Conservation (phyloP, 495 filamentous ascomycete genomes). For the Neurospora sp. region DNA sequence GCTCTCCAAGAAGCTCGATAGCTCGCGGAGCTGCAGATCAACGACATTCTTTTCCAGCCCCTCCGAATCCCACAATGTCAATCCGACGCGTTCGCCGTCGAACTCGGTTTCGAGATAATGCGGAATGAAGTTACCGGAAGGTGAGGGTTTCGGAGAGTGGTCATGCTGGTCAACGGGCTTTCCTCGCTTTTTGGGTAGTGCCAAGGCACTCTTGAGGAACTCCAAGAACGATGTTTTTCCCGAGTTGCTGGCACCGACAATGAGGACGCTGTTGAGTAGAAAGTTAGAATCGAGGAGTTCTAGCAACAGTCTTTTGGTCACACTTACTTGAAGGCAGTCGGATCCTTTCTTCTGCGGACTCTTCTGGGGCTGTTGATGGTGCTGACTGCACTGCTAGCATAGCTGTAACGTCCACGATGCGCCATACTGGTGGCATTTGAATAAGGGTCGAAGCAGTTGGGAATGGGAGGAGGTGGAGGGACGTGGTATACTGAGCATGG, state of each 20-base stretch:
- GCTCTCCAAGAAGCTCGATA: slow-evolving; percentile 85
- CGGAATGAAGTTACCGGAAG: slow-evolving; percentile 59
- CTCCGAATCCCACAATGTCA: slow-evolving; percentile 93
- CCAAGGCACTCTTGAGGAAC: slow-evolving; percentile 78
- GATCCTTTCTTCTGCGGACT: slow-evolving; percentile 89
- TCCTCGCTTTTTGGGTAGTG: slow-evolving; percentile 67
- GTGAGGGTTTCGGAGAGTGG: slow-evolving; percentile 37
- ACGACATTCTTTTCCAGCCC: slow-evolving; percentile 89
- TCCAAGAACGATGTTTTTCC: slow-evolving; percentile 97
- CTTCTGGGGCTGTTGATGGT: slow-evolving; percentile 90
- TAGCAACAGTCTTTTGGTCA: background rate
- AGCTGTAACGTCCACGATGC: slow-evolving; percentile 91
- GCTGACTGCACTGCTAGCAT: slow-evolving; percentile 84
- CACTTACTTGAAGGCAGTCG: slow-evolving; percentile 94
- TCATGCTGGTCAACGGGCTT: slow-evolving; percentile 41
- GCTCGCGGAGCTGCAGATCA: slow-evolving; percentile 85
- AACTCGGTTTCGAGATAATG: slow-evolving; percentile 93
- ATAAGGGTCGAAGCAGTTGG: slow-evolving; percentile 59
- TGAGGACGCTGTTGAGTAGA: slow-evolving; percentile 57
- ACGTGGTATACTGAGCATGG: slow-evolving; percentile 21
- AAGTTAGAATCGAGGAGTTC: background rate
- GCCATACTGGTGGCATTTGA: slow-evolving; percentile 89
- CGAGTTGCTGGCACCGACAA: slow-evolving; percentile 78
- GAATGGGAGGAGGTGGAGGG: slow-evolving; percentile 43
- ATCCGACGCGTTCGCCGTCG: slow-evolving; percentile 80